Evolutionary conservation across 257 asterid species (phyloP).

Genomic region (Nicotiana undulata): DNA sequence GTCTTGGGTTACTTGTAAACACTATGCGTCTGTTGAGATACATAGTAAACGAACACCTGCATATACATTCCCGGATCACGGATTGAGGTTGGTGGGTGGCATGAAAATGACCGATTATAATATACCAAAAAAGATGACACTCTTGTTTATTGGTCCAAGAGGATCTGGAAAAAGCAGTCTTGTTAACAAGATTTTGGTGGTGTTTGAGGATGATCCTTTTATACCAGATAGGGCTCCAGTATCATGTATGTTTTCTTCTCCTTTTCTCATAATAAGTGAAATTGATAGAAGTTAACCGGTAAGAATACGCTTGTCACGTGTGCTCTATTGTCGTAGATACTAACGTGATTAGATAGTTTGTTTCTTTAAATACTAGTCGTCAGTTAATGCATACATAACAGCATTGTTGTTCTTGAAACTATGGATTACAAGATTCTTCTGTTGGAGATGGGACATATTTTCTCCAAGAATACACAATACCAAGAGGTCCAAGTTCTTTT

Average conservation of each 20-base stretch:
- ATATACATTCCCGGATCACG: conserved; percentile 74
- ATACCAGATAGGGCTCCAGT: conserved; percentile 71
- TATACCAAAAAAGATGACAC: conserved; percentile 41
- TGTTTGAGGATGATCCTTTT: conserved; percentile 35
- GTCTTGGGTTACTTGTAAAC: neutral
- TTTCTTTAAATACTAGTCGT: neutral
- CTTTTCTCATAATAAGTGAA: neutral
- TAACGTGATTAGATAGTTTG: neutral
- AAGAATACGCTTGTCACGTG: neutral
- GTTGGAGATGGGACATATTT: conserved; percentile 60
- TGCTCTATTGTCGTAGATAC: neutral
- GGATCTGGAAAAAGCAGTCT: conserved; percentile 90
- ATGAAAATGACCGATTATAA: conserved; percentile 14
- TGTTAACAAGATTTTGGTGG: conserved; percentile 57
- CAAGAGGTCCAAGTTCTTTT: conserved; percentile 52
- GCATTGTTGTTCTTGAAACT: conserved; percentile 2
- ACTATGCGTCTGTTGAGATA: neutral
- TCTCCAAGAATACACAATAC: conserved; percentile 51
- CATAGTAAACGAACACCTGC: conserved; percentile 12
- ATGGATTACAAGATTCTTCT: conserved; percentile 34
- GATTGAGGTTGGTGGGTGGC: conserved; percentile 37
- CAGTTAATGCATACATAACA: neutral
- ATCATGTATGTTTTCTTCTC: conserved; percentile 34
- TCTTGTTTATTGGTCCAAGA: conserved; percentile 61
- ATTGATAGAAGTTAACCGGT: neutral